Evolutionary conservation across 192 early-diverging fungal genomes (phyloP).

Genomic region (Chytriomyces hyalinus): DNA sequence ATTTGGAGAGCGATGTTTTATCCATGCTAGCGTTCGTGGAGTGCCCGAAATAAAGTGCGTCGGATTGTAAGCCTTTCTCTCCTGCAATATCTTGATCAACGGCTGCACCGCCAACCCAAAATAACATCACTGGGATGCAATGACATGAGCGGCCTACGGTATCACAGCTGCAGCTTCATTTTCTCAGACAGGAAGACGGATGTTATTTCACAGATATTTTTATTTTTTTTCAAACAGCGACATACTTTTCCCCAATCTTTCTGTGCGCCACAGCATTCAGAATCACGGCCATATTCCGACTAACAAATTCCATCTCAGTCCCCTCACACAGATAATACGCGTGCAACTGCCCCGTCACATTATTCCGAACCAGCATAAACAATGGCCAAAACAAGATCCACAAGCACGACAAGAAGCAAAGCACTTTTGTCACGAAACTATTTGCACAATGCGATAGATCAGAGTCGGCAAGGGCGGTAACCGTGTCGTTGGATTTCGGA

Average conservation of each 20-base stretch:
- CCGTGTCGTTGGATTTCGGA: slow-evolving; percentile 36
- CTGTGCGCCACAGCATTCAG: not conserved
- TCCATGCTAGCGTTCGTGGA: too few relatives aligned
- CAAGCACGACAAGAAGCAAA: slow-evolving; percentile 50
- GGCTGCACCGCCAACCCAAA: too few relatives aligned
- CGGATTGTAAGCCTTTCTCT: too few relatives aligned
- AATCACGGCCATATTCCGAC: slow-evolving; percentile 4
- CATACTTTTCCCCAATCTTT: not conserved
- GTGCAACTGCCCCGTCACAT: slow-evolving; percentile 5
- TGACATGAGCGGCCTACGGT: too few relatives aligned
- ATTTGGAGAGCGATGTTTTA: too few relatives aligned
- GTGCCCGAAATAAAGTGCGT: too few relatives aligned
- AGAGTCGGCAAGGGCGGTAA: slow-evolving; percentile 37
- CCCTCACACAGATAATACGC: slow-evolving; percentile 10
- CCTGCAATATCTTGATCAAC: too few relatives aligned
- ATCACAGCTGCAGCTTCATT: too few relatives aligned
- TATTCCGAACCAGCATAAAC: slow-evolving; percentile 15
- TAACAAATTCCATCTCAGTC: not conserved
- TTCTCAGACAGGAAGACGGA: too few relatives aligned
- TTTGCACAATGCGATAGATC: slow-evolving; percentile 31
- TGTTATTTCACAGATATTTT: too few relatives aligned
- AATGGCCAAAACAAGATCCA: slow-evolving; percentile 53
- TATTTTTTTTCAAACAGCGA: not conserved
- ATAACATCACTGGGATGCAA: too few relatives aligned
- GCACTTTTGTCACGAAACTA: slow-evolving; percentile 18